Evolutionary conservation across 163 green algal genomes (phyloP).

Genomic region (Prototheca cutis): DNA sequence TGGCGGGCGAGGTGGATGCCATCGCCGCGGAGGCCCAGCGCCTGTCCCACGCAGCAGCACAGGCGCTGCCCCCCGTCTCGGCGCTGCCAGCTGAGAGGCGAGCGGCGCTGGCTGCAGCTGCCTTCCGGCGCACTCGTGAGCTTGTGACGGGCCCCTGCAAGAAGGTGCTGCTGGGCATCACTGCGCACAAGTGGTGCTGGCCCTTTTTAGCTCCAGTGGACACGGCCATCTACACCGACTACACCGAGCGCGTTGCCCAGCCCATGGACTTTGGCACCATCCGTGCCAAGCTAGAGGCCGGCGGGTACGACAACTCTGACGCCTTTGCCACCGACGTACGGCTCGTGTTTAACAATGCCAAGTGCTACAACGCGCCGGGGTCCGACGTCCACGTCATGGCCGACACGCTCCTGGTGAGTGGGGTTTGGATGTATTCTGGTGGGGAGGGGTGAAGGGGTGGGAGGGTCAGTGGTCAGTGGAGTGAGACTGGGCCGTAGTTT

Average conservation of each 20-base stretch:
- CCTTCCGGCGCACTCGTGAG: constrained; percentile 15
- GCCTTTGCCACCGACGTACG: constrained; percentile 39
- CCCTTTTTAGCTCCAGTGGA: constrained; percentile 51
- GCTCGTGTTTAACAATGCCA: constrained; percentile 56
- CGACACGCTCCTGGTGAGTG: constrained; percentile 28
- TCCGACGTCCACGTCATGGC: constrained; percentile 54
- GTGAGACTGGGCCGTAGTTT: too few relatives aligned
- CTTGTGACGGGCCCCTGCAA: constrained; percentile 18
- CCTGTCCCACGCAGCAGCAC: background rate
- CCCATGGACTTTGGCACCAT: constrained; percentile 59
- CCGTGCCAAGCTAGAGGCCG: constrained; percentile 17
- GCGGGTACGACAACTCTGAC: constrained; percentile 33
- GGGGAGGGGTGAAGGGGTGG: too few relatives aligned
- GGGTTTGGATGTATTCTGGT: too few relatives aligned
- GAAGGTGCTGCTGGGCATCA: constrained; percentile 23
- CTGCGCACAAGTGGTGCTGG: constrained; percentile 41
- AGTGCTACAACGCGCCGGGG: constrained; percentile 48
- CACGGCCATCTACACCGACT: constrained; percentile 35
- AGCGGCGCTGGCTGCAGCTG: constrained; percentile 9
- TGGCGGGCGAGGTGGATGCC: constrained; percentile 5
- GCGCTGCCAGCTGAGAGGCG: constrained; percentile 7
- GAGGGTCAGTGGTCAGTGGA: too few relatives aligned
- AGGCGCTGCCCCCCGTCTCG: constrained; percentile 11
- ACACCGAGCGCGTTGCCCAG: constrained; percentile 26
- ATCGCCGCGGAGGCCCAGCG: background rate